Percentiles rank a stretch among this genome's conserved stretches.
phyloP scores from a whole-genome alignment of 306 rosid genomes.

The Malus domestica region ASM211411v1 NC_041796.1:26691501-26692000 shows the following conservation, averaged over 20 bases:
- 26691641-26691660: conserved; percentile 60
- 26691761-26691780: conserved; percentile 79
- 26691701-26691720: conserved; percentile 57
- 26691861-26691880: too few relatives aligned
- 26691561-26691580: background rate
- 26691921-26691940: background rate
- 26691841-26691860: background rate
- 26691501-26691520: too few relatives aligned
- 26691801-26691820: conserved; percentile 72
- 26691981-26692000: background rate
- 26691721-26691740: conserved; percentile 83
- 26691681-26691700: conserved; percentile 32
- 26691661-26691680: conserved; percentile 67
- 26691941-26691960: background rate
- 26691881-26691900: background rate
- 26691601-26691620: conserved; percentile 84
- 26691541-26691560: background rate
- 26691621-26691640: conserved; percentile 64
- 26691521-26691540: too few relatives aligned
- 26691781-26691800: conserved; percentile 48
- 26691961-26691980: background rate
- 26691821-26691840: conserved; percentile 21
- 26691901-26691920: background rate
- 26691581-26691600: conserved; percentile 54
- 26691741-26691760: conserved; percentile 93